A percentile compares a stretch with the other conserved stretches of the same genome.
Conservation (phyloP, 108 stramenopile genomes). For the Bacterosira constricta region DNA sequence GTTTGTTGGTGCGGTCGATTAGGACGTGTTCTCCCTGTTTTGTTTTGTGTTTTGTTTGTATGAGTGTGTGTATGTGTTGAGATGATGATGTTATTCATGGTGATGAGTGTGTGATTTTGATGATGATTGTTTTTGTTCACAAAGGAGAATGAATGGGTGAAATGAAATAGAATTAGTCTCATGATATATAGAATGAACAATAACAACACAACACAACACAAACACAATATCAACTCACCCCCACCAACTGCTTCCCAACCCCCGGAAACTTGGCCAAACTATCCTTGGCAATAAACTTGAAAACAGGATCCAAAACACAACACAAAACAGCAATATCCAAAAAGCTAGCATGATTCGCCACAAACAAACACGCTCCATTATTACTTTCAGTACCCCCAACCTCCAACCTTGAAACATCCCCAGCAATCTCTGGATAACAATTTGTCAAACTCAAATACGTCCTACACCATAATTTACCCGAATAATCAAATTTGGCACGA, state of each 20-base stretch:
- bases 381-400: not conserved
- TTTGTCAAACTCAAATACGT: slow-evolving; percentile 63
- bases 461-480: slow-evolving; percentile 77
- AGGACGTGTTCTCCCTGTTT: slow-evolving; percentile 76
- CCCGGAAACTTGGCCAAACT: slow-evolving; percentile 68
- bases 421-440: slow-evolving; percentile 60
- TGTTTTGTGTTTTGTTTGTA: no score
- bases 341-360: slow-evolving; percentile 83
- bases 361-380: slow-evolving; percentile 65
- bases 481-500: slow-evolving; percentile 64
- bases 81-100: not conserved
- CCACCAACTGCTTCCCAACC: slow-evolving; percentile 72
- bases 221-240: slow-evolving; percentile 59
- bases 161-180: no score
- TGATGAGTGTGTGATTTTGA: no score
- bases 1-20: slow-evolving; percentile 74
- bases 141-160: no score
- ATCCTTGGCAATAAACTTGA: slow-evolving; percentile 88
- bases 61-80: not conserved
- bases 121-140: no score
- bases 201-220: slow-evolving; percentile 4
- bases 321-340: slow-evolving; percentile 83
- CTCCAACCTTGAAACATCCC: slow-evolving; percentile 49
- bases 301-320: slow-evolving; percentile 72
- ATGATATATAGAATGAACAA: no score